Conservation (phyloP, 805 yeast species). For the Metschnikowia kofuensis region DNA sequence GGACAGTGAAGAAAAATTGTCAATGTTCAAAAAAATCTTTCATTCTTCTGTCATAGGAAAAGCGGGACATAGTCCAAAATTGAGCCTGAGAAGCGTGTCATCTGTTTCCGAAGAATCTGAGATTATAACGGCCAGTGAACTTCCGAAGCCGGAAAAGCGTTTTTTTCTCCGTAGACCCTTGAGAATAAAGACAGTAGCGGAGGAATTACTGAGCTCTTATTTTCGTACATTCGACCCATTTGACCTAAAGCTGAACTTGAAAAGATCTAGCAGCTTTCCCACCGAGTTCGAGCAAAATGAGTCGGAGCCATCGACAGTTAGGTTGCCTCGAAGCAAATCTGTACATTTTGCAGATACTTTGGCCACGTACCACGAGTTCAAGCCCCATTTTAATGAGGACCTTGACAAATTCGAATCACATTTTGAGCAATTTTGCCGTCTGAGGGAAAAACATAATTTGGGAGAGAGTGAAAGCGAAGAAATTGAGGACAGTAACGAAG, state of each 20-base stretch:
- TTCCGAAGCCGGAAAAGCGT: constrained; percentile 12
- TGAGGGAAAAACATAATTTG: neutral
- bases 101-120: constrained; percentile 13
- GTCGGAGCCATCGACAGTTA: neutral
- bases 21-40: constrained; percentile 16
- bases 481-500: neutral
- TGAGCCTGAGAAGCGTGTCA: constrained; percentile 1
- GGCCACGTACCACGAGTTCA: constrained; percentile 12
- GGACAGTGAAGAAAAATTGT: constrained; percentile 1
- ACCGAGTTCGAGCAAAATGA: constrained; percentile 2
- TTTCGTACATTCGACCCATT: constrained; percentile 14
- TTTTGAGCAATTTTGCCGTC: constrained; percentile 2
- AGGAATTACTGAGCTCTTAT: neutral
- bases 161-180: constrained; percentile 11
- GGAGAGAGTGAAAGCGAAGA: constrained; percentile 2
- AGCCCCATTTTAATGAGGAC: neutral
- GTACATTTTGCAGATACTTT: constrained; percentile 17
- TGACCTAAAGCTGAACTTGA: constrained; percentile 8
- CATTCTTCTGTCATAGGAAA: constrained; percentile 8
- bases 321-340: constrained; percentile 15
- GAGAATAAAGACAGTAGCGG: neutral
- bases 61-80: constrained; percentile 1
- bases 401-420: constrained; percentile 3
- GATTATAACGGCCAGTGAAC: constrained; percentile 3
- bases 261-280: constrained; percentile 14